These are phyloP conservation scores for Davidsoniella neocaledoniae DNA, from an alignment of 2,329 filamentous ascomycete genomes.

Conservation along the genomic window DNA sequence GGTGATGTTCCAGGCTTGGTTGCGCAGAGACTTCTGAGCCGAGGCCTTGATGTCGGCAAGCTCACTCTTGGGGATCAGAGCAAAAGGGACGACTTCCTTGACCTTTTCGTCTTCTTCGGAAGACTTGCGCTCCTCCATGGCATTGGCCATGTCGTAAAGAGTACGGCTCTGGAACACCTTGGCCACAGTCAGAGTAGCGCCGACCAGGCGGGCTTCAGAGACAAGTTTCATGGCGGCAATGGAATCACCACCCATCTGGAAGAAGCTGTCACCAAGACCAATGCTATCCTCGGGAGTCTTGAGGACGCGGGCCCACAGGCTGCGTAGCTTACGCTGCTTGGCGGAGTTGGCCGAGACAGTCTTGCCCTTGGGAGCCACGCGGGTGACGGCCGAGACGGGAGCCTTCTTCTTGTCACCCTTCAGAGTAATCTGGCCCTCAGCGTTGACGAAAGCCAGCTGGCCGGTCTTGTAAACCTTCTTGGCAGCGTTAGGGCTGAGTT, in stretches of 20 bases:
- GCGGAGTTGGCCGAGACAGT: conserved; percentile 23
- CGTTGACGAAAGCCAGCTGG: conserved; percentile 24
- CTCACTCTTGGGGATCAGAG: conserved; percentile 18
- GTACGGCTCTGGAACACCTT: conserved; percentile 35
- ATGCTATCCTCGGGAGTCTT: conserved; percentile 28
- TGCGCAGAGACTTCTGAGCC: conserved; percentile 34
- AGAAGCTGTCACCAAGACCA: conserved; percentile 39
- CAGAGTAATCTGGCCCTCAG: conserved; percentile 18
- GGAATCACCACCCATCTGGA: conserved; percentile 43
- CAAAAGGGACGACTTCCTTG: conserved; percentile 29
- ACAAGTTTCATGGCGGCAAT: conserved; percentile 45
- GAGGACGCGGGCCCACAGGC: conserved; percentile 33
- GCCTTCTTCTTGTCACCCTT: conserved; percentile 14
- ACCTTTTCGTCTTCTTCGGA: conserved; percentile 6
- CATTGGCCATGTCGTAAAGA: conserved; percentile 35
- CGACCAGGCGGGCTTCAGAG: conserved; percentile 32
- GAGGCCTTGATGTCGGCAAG: conserved; percentile 22
- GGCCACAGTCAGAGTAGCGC: conserved; percentile 33
- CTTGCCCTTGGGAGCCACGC: conserved; percentile 14
- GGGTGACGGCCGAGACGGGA: conserved; percentile 5
- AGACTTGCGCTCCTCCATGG: conserved; percentile 24
- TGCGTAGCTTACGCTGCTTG: conserved; percentile 27
- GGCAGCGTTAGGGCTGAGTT: conserved; percentile 8
- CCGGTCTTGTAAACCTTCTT: conserved; percentile 24
- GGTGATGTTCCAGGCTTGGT: conserved; percentile 32